phyloP scores from a whole-genome alignment of 345 rosid genomes.

The Rhodomyrtus tomentosa region DNA sequence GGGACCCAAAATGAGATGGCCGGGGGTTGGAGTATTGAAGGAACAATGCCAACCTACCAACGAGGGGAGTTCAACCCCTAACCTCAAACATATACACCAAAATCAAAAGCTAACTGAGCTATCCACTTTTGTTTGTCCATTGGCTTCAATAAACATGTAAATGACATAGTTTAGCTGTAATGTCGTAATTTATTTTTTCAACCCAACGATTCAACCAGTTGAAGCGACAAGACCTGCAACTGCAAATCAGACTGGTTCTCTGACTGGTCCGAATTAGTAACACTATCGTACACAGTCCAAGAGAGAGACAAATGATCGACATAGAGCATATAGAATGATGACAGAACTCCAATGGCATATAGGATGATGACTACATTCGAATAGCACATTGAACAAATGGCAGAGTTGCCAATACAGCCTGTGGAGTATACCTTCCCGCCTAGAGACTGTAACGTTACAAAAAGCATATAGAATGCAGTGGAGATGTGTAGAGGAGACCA shows the following conservation, averaged over 20 bases:
- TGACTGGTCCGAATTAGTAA: too few species aligned
- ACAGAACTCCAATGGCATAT: too few species aligned
- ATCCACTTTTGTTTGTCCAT: neutral
- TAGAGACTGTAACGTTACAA: neutral
- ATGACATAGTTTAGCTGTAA: neutral
- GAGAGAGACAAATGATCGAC: neutral
- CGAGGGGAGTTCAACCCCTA: neutral
- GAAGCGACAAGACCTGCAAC: neutral
- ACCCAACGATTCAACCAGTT: neutral
- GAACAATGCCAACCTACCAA: neutral
- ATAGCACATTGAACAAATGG: neutral
- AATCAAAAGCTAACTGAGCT: neutral
- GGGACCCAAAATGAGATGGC: neutral
- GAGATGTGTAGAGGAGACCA: neutral
- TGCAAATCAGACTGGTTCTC: neutral
- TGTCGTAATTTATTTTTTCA: neutral
- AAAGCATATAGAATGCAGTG: neutral
- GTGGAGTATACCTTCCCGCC: neutral
- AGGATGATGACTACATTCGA: neutral
- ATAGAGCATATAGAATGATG: neutral
- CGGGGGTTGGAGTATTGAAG: neutral
- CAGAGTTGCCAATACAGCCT: neutral
- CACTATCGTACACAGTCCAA: too few species aligned
- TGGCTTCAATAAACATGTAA: neutral
- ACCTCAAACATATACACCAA: neutral